phyloP scores from a whole-genome alignment of 2,329 filamentous ascomycete genomes.

The Colletotrichum caudatum region DNA sequence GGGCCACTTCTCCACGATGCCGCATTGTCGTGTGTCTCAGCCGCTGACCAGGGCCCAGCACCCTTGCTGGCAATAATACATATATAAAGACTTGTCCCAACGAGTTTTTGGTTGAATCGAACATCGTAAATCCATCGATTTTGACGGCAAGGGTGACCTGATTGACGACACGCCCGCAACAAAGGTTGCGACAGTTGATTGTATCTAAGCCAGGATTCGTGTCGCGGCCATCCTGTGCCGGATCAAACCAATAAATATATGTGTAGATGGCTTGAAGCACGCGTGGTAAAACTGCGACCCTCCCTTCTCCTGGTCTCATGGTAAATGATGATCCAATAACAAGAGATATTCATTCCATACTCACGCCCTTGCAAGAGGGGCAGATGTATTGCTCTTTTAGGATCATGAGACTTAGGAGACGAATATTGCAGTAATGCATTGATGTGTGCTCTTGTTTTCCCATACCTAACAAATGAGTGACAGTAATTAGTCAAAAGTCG shows the following conservation, averaged over 20 bases:
- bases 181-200: slow-evolving; percentile 45
- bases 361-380: slow-evolving; percentile 31
- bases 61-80: not conserved
- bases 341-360: slow-evolving; percentile 1
- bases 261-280: slow-evolving; percentile 47
- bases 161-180: slow-evolving; percentile 52
- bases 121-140: slow-evolving; percentile 43
- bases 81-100: not conserved
- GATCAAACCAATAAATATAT: slow-evolving; percentile 47
- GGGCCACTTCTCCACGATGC: not conserved
- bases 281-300: not conserved
- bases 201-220: slow-evolving; percentile 48
- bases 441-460: not conserved
- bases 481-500: not conserved
- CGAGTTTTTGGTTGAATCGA: slow-evolving; percentile 4
- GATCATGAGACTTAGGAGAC: slow-evolving; percentile 1
- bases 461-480: not conserved
- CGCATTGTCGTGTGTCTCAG: not conserved
- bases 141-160: slow-evolving; percentile 49
- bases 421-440: not conserved
- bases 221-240: slow-evolving; percentile 44
- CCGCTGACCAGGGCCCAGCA: not conserved
- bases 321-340: not conserved
- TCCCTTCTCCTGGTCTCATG: not conserved
- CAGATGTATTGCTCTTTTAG: slow-evolving; percentile 32